Evolutionary conservation across 306 rosid species (phyloP).

Genomic region (Pyrus pyrifolia): DNA sequence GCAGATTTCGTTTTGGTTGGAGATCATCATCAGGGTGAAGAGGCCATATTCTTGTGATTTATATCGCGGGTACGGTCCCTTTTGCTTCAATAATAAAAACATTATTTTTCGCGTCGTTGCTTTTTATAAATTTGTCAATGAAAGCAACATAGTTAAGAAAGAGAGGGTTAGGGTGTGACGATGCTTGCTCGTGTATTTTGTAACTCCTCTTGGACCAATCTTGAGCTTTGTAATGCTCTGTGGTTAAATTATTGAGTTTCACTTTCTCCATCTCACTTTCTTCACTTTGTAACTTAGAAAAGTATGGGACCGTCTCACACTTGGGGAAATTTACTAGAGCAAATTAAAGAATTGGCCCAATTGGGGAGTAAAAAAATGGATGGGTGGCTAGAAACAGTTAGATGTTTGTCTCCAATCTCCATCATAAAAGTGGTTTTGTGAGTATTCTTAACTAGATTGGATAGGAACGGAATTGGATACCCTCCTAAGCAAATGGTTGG

Average conservation of each 20-base stretch:
- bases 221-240: slow-evolving; percentile 33
- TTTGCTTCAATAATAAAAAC: slow-evolving; percentile 39
- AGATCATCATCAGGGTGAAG: slow-evolving; percentile 11
- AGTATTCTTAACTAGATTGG: too few species aligned
- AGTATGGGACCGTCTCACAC: not conserved
- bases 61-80: slow-evolving; percentile 27
- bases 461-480: too few species aligned
- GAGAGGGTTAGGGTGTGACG: slow-evolving; percentile 33
- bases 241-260: slow-evolving; percentile 32
- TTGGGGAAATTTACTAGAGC: too few species aligned
- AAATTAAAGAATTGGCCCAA: too few species aligned
- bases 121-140: slow-evolving; percentile 22
- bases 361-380: too few species aligned
- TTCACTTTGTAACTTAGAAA: not conserved
- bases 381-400: too few species aligned
- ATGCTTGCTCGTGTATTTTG: slow-evolving; percentile 32
- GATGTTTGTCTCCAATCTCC: too few species aligned
- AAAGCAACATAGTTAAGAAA: slow-evolving; percentile 31
- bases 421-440: too few species aligned
- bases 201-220: slow-evolving; percentile 31
- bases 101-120: slow-evolving; percentile 29
- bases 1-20: slow-evolving; percentile 24
- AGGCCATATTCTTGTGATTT: slow-evolving; percentile 24
- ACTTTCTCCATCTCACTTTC: not conserved
- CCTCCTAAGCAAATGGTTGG: too few species aligned